Evolutionary conservation across 257 asterid genomes (phyloP), one percentile per base, ranked within the genome.

Genomic region (Coffea canephora): DNA sequence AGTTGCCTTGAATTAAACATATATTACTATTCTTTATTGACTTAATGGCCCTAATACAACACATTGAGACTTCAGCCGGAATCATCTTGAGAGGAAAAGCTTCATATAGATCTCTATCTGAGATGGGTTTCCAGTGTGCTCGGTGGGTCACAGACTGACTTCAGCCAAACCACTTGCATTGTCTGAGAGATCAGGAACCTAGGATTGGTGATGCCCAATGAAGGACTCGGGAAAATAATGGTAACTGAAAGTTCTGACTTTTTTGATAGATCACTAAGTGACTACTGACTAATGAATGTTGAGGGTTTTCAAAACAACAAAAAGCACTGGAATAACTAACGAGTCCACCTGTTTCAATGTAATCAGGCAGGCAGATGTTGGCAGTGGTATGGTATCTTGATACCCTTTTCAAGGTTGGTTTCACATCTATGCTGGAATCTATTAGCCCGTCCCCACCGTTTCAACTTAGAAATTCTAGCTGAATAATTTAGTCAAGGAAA

Each of bases 51-150:
- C 31, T 15, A 55, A 13, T n/a, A 46, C 8, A 21, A 25, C 6
- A 4, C 23, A 23, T 59, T 12, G 67, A 43, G 79, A 62, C 46
- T 62, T 76, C 11, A 45, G 67, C 67, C 8, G 34, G 12, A 25
- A 68, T 41, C 48, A 16, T 27, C 16, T 73, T 49, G 77, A 49
- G 34, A 73, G 34, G 76, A 54, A 23, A 50, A 8, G 77, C 77
- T 73, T 73, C 64, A 50, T 21, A 61, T 1, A 25, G 67, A 25
- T 61, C 3, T 25, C 67, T 23, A 23, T 8, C 8, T 61, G 5
- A 39, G 43, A 39, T 39, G 43, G 43, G 43, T 4, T 39, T 39
- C 43, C 43, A 39, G 43, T 39, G 43, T 39, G 43, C 43, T 39
- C 43, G 5, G 43, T 31, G 34, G 14, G 52, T 15, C 25, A 69